Conservation (phyloP, 2,329 filamentous ascomycete species). For the Fusarium citri region DNA sequence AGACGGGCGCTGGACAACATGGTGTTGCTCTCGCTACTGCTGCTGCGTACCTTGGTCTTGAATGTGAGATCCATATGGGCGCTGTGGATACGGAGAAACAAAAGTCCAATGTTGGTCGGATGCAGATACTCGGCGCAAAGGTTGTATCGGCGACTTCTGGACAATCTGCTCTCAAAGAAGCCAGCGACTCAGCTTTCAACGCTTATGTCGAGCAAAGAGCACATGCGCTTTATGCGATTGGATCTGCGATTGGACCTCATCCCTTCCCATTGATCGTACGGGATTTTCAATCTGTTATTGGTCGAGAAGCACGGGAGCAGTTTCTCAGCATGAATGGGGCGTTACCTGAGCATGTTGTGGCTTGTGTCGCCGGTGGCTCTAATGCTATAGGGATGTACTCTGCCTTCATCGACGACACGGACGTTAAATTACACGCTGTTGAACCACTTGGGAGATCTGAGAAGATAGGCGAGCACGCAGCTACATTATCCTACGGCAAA, state of each 20-base stretch:
- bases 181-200: conserved; percentile 12
- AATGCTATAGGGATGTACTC: conserved; percentile 15
- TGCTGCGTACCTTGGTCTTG: conserved; percentile 2
- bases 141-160: conserved; percentile 3
- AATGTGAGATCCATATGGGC: conserved; percentile 16
- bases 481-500: conserved; percentile 2
- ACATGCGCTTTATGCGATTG: conserved; percentile 10
- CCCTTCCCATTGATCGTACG: conserved; percentile 11
- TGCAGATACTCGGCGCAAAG: neutral
- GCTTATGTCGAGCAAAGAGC: conserved; percentile 1
- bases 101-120: conserved; percentile 14
- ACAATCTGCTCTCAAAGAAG: conserved; percentile 14
- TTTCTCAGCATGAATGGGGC: neutral
- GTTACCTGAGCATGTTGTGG: neutral
- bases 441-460: conserved; percentile 7
- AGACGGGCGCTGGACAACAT: conserved; percentile 15
- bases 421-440: neutral
- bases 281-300: conserved; percentile 21
- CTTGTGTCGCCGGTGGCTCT: conserved; percentile 15
- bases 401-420: neutral
- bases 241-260: conserved; percentile 9
- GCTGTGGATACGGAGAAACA: conserved; percentile 9
- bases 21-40: conserved; percentile 17
- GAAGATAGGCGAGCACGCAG: conserved; percentile 1
- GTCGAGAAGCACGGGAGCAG: neutral